A percentile compares a stretch with the other conserved stretches of the same genome.
Conservation (phyloP, 2,329 filamentous ascomycete genomes). For the Aspergillus transmontanensis region DNA sequence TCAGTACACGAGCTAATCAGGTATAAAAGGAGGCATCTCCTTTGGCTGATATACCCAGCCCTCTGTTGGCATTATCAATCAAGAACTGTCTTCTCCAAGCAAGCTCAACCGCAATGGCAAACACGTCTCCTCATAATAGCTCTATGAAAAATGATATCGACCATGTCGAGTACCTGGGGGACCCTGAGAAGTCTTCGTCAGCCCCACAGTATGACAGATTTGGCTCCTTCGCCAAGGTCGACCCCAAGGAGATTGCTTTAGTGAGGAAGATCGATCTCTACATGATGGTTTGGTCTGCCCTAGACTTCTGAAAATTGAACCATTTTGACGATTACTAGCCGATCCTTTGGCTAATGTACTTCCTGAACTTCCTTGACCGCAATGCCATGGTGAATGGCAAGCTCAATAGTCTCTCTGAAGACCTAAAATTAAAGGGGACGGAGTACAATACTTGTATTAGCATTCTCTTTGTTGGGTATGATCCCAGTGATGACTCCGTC, state of each 20-base stretch:
- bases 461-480: slow-evolving; percentile 45
- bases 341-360: slow-evolving; percentile 21
- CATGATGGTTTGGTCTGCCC: slow-evolving; percentile 12
- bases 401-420: slow-evolving; percentile 22
- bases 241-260: slow-evolving; percentile 12
- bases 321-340: slow-evolving; percentile 7
- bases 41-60: neutral
- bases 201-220: neutral
- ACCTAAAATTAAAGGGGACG: slow-evolving; percentile 47
- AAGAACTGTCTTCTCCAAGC: neutral
- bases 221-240: neutral
- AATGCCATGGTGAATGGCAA: slow-evolving; percentile 26
- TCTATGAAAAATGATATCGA: neutral
- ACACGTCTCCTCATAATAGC: neutral
- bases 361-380: slow-evolving; percentile 26
- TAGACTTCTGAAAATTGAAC: neutral
- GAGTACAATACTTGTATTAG: slow-evolving; percentile 50
- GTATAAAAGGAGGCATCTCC: neutral
- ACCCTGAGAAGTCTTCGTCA: neutral
- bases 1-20: neutral
- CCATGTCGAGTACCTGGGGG: neutral
- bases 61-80: neutral
- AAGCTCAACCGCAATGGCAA: neutral
- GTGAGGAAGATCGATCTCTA: slow-evolving; percentile 19
- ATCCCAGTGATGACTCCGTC: neutral